A percentile compares a stretch with the other conserved stretches of the same genome.
phyloP scores from a whole-genome alignment of 768 basidiomycete genomes.

The Macrolepiota albuminosa region DNA sequence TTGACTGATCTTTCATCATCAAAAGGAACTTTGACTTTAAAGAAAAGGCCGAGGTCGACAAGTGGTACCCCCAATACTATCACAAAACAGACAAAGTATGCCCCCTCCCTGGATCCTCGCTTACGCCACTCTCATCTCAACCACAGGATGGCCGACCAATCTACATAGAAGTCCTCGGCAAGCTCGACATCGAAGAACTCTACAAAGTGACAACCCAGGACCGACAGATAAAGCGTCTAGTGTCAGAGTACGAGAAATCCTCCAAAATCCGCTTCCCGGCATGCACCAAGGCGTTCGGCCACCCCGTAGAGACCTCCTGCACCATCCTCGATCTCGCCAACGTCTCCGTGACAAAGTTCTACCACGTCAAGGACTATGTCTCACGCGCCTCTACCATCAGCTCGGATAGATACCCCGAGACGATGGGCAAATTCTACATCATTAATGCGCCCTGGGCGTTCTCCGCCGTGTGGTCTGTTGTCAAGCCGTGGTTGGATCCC shows the following conservation, averaged over 20 bases:
- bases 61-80: conserved; percentile 94
- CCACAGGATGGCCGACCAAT: conserved; percentile 87
- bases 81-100: conserved; percentile 91
- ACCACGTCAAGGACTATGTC: conserved; percentile 91
- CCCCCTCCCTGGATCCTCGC: neutral
- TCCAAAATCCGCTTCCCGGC: conserved; percentile 76
- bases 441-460: conserved; percentile 97
- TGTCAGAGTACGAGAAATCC: conserved; percentile 92
- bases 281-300: conserved; percentile 62
- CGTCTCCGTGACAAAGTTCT: conserved; percentile 73
- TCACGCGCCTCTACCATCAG: conserved; percentile 70
- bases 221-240: conserved; percentile 83
- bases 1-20: neutral
- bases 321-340: conserved; percentile 90
- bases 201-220: conserved; percentile 81
- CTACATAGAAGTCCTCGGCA: conserved; percentile 91
- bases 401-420: conserved; percentile 89
- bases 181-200: conserved; percentile 81
- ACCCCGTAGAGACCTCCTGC: conserved; percentile 95
- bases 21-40: conserved; percentile 79
- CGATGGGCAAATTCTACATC: conserved; percentile 98
- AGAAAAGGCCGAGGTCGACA: conserved; percentile 79
- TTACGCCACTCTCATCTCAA: conserved; percentile 1
- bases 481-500: conserved; percentile 93
- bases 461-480: conserved; percentile 77